Conservation (phyloP, 768 basidiomycete species). For the Ramaria sp. region DNA sequence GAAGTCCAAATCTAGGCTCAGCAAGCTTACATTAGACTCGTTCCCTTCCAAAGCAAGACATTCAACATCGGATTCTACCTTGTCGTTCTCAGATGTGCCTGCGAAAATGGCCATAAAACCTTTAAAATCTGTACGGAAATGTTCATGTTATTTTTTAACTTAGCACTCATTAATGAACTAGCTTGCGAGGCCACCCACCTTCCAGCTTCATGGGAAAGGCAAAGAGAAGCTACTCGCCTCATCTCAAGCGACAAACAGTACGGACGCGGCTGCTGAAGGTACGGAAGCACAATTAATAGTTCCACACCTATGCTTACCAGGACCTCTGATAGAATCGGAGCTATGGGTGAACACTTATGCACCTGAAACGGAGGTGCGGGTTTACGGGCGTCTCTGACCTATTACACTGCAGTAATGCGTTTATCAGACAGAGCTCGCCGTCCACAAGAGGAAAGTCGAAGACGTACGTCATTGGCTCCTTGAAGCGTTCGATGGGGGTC, state of each 20-base stretch:
- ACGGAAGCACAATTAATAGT: neutral
- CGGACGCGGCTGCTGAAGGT: neutral
- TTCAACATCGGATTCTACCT: neutral
- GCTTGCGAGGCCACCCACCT: neutral
- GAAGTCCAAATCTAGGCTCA: constrained; percentile 3
- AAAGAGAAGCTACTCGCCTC: neutral
- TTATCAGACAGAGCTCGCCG: constrained; percentile 57
- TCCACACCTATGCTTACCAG: neutral
- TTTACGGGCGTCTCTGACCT: neutral
- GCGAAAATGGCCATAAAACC: neutral
- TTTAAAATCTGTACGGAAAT: neutral
- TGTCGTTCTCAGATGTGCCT: neutral
- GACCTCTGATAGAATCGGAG: constrained; percentile 21
- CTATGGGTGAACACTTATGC: constrained; percentile 60
- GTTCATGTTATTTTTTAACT: neutral
- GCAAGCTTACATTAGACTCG: neutral
- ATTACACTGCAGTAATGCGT: neutral
- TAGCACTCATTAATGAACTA: neutral
- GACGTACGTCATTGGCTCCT: constrained; percentile 65
- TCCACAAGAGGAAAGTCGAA: constrained; percentile 71
- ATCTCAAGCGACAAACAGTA: neutral
- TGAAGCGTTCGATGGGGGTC: constrained; percentile 63
- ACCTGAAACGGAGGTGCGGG: constrained; percentile 34
- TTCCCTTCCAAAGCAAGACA: neutral
- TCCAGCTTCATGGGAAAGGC: neutral